Evolutionary conservation across 2,329 filamentous ascomycete genomes (phyloP).

Genomic region (Cytospora mali): DNA sequence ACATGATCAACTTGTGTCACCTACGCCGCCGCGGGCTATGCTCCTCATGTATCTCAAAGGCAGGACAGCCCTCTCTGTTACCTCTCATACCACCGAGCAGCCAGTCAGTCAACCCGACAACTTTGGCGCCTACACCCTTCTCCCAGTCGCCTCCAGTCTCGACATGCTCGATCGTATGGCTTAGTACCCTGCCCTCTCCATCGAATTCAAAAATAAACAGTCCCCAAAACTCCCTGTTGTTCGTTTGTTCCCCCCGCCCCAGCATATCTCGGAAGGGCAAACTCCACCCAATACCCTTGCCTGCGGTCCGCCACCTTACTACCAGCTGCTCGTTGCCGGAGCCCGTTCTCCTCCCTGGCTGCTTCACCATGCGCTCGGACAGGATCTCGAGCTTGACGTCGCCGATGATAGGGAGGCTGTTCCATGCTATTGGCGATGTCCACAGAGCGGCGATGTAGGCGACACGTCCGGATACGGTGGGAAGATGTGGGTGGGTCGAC

Average conservation of each 20-base stretch:
- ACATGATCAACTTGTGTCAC: conserved; percentile 11
- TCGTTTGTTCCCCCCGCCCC: conserved; percentile 43
- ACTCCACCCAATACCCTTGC: conserved; percentile 44
- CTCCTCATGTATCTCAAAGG: conserved; percentile 29
- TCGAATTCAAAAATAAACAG: conserved; percentile 97
- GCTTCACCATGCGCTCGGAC: conserved; percentile 82
- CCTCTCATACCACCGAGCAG: conserved; percentile 74
- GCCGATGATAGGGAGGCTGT: conserved; percentile 84
- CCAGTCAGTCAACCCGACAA: conserved; percentile 95
- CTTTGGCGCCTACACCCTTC: conserved; percentile 73
- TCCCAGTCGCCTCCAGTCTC: conserved; percentile 85
- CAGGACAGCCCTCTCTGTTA: conserved; percentile 32
- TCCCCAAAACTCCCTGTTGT: conserved; percentile 79
- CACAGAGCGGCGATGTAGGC: conserved; percentile 92
- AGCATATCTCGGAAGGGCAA: conserved; percentile 33
- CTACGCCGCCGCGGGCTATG: conserved; percentile 18
- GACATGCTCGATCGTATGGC: conserved; percentile 92
- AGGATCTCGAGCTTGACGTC: conserved; percentile 87
- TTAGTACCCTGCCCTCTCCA: conserved; percentile 76
- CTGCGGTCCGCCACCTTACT: conserved; percentile 81
- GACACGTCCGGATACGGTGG: conserved; percentile 86
- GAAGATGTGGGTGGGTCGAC: conserved; percentile 82
- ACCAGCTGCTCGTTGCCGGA: conserved; percentile 77
- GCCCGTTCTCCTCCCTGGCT: conserved; percentile 54
- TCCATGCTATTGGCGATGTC: conserved; percentile 97